phyloP scores from a whole-genome alignment of 2,329 filamentous ascomycete species.

The Cladosporium cucumerinum region DNA sequence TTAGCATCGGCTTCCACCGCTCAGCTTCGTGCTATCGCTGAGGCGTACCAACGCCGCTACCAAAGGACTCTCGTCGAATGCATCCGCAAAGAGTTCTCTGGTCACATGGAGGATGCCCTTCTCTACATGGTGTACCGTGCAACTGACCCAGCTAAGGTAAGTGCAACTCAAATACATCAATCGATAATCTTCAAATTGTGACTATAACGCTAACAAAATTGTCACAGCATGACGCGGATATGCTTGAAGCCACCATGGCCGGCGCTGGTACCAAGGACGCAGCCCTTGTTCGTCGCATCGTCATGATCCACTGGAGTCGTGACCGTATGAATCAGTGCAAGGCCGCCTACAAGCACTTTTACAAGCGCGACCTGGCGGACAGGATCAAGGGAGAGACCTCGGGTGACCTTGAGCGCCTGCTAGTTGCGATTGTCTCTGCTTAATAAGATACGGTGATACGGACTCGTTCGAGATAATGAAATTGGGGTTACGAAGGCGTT shows the following conservation, averaged over 20 bases:
- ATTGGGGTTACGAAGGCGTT: neutral
- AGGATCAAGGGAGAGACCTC: conserved; percentile 80
- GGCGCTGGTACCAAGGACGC: conserved; percentile 84
- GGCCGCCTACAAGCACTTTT: conserved; percentile 70
- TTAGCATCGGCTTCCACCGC: conserved; percentile 66
- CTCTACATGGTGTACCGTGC: conserved; percentile 75
- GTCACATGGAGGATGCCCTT: conserved; percentile 86
- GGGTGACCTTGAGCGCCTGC: conserved; percentile 72
- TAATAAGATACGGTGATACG: neutral
- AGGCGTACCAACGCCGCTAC: conserved; percentile 72
- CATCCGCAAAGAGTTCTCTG: conserved; percentile 78
- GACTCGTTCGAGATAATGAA: neutral
- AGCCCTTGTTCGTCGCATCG: conserved; percentile 71
- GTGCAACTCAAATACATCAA: neutral
- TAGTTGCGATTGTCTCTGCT: conserved; percentile 57
- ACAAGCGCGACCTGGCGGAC: conserved; percentile 62
- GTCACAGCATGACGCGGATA: conserved; percentile 64
- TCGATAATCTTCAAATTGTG: neutral
- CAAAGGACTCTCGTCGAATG: conserved; percentile 67
- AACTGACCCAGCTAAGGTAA: conserved; percentile 64
- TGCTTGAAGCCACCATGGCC: conserved; percentile 84
- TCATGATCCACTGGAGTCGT: conserved; percentile 80
- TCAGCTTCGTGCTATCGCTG: conserved; percentile 77
- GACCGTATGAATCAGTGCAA: conserved; percentile 73
- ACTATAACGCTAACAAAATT: neutral